Conservation (phyloP, 2,329 filamentous ascomycete species). For the Spiromastix sp. region DNA sequence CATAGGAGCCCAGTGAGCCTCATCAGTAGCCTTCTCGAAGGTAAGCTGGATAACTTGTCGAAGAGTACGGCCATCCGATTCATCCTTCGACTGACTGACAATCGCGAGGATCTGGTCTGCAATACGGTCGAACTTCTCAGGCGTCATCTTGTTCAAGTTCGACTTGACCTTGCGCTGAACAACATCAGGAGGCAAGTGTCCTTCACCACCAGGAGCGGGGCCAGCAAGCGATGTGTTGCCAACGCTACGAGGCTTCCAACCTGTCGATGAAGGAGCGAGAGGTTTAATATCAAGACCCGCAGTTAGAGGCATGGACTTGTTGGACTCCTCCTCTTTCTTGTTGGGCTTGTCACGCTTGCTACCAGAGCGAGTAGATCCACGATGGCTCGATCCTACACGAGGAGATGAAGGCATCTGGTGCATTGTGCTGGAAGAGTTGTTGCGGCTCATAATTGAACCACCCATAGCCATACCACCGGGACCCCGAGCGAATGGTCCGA, state of each 20-base stretch:
- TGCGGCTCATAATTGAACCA: constrained; percentile 54
- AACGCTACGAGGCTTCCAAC: constrained; percentile 82
- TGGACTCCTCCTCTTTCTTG: constrained; percentile 52
- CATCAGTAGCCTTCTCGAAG: constrained; percentile 97
- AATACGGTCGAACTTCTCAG: constrained; percentile 96
- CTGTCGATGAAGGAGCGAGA: constrained; percentile 58
- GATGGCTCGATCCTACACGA: constrained; percentile 57
- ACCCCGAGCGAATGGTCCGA: constrained; percentile 49
- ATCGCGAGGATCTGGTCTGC: constrained; percentile 87
- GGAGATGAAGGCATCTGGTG: constrained; percentile 60
- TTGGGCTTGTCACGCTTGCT: constrained; percentile 41
- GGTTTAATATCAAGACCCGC: constrained; percentile 71
- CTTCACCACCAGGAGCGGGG: constrained; percentile 40
- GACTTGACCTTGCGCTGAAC: constrained; percentile 99
- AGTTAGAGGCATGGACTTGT: constrained; percentile 87
- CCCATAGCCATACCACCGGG: constrained; percentile 55
- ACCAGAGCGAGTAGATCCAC: constrained; percentile 36
- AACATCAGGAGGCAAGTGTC: constrained; percentile 74
- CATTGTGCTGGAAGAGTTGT: constrained; percentile 40
- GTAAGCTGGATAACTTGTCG: constrained; percentile 98
- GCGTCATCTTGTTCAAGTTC: constrained; percentile 98
- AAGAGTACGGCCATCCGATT: constrained; percentile 84
- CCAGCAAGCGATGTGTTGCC: constrained; percentile 34
- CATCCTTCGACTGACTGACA: constrained; percentile 88
- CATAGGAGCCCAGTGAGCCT: constrained; percentile 97